Evolutionary conservation across 371 early-diverging fungal genomes (phyloP).

Genomic region (Mucor sp.): DNA sequence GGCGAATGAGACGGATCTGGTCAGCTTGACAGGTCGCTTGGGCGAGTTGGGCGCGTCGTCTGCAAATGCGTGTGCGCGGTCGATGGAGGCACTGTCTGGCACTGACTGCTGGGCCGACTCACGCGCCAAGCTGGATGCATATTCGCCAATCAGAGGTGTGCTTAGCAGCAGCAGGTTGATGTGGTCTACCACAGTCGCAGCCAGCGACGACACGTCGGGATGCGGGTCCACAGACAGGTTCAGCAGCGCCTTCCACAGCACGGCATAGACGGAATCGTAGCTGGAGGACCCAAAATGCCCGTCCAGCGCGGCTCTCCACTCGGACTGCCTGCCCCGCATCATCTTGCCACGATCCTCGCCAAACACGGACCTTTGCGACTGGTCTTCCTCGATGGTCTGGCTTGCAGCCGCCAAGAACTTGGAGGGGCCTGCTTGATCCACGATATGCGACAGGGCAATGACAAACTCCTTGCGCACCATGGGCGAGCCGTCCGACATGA

Average conservation of each 20-base stretch:
- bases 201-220: slow-evolving; percentile 67
- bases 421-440: slow-evolving; percentile 56
- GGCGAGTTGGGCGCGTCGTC: neutral
- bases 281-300: slow-evolving; percentile 44
- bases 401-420: slow-evolving; percentile 68
- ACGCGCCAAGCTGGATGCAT: slow-evolving; percentile 37
- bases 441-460: slow-evolving; percentile 69
- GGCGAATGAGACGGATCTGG: slow-evolving; percentile 53
- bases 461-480: slow-evolving; percentile 84
- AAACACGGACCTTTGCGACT: slow-evolving; percentile 19
- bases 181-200: slow-evolving; percentile 72
- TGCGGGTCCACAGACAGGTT: slow-evolving; percentile 81
- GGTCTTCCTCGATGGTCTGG: slow-evolving; percentile 69
- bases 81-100: slow-evolving; percentile 1
- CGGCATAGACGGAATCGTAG: slow-evolving; percentile 61
- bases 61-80: slow-evolving; percentile 3
- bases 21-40: slow-evolving; percentile 37
- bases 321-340: slow-evolving; percentile 24
- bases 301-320: slow-evolving; percentile 32
- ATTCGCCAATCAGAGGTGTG: slow-evolving; percentile 39
- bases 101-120: slow-evolving; percentile 29
- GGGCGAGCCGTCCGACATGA: slow-evolving; percentile 79
- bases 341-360: slow-evolving; percentile 22
- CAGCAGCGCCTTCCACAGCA: slow-evolving; percentile 79
- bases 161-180: slow-evolving; percentile 59